Evolutionary conservation across 164 flowering plant genomes (phyloP).

Genomic region (Aristolochia contorta): DNA sequence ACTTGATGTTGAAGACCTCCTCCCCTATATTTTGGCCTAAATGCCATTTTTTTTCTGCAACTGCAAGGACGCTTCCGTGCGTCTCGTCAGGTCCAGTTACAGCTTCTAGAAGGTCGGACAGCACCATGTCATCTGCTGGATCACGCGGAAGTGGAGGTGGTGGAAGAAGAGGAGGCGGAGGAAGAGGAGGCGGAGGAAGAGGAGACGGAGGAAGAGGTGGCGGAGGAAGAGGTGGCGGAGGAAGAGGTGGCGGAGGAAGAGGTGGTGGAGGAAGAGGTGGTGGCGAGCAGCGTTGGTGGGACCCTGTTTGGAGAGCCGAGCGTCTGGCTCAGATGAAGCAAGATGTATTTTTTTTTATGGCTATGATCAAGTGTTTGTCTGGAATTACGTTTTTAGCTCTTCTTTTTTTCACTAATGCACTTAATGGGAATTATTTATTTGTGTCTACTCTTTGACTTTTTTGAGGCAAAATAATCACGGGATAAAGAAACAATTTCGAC

Average conservation of each 20-base stretch:
- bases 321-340: conserved; percentile 51
- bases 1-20: no score
- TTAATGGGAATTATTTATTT: neutral
- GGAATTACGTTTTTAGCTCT: neutral
- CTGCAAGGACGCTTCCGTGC: no score
- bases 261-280: conserved; percentile 57
- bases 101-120: no score
- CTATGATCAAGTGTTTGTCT: neutral
- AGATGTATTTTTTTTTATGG: conserved; percentile 37
- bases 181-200: conserved; percentile 23
- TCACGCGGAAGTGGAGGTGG: conserved; percentile 14
- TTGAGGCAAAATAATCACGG: neutral
- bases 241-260: conserved; percentile 45
- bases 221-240: conserved; percentile 35
- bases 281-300: conserved; percentile 98
- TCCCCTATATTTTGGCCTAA: no score
- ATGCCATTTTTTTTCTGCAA: no score
- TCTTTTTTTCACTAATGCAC: neutral
- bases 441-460: neutral
- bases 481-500: neutral
- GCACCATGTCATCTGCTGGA: neutral
- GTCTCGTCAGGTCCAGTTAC: no score
- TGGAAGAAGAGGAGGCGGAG: conserved; percentile 30
- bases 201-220: conserved; percentile 22
- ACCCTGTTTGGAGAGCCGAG: conserved; percentile 91